A percentile compares a stretch with the other conserved stretches of the same genome.
phyloP scores from a whole-genome alignment of 2,329 filamentous ascomycete species.

The Fusarium scirpi region DNA sequence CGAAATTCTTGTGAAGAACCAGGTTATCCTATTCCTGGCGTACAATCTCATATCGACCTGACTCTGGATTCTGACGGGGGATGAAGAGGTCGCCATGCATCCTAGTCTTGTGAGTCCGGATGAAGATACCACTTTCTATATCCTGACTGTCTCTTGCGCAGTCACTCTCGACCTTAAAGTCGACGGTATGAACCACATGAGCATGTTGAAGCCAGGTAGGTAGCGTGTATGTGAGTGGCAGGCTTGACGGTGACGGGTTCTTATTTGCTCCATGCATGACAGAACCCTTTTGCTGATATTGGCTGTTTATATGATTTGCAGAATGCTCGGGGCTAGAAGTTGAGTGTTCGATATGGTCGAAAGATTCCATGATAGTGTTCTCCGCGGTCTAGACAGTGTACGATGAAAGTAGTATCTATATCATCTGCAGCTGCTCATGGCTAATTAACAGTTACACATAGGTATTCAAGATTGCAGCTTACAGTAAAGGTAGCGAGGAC shows the following conservation, averaged over 20 bases:
- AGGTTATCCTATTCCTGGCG: constrained; percentile 6
- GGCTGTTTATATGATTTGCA: no score
- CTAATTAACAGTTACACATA: neutral
- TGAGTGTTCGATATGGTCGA: neutral
- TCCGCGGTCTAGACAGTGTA: neutral
- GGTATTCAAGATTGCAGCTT: neutral
- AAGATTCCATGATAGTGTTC: neutral
- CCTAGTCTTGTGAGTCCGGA: constrained; percentile 11
- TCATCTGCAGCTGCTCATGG: neutral
- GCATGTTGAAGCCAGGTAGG: constrained; percentile 32
- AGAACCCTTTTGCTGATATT: neutral
- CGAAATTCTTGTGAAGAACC: constrained; percentile 16
- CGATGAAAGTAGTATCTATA: neutral
- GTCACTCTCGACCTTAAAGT: constrained; percentile 19
- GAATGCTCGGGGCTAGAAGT: neutral
- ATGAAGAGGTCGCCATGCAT: constrained; percentile 31
- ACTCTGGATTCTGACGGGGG: neutral
- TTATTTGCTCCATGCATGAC: neutral
- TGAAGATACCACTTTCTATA: constrained; percentile 35
- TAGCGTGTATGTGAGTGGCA: neutral
- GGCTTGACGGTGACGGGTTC: neutral
- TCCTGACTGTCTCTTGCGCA: neutral
- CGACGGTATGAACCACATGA: constrained; percentile 28
- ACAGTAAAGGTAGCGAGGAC: neutral
- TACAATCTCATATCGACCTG: constrained; percentile 17